Evolutionary conservation across 2,329 filamentous ascomycete genomes (phyloP).

Genomic region (Diaporthe capsici): DNA sequence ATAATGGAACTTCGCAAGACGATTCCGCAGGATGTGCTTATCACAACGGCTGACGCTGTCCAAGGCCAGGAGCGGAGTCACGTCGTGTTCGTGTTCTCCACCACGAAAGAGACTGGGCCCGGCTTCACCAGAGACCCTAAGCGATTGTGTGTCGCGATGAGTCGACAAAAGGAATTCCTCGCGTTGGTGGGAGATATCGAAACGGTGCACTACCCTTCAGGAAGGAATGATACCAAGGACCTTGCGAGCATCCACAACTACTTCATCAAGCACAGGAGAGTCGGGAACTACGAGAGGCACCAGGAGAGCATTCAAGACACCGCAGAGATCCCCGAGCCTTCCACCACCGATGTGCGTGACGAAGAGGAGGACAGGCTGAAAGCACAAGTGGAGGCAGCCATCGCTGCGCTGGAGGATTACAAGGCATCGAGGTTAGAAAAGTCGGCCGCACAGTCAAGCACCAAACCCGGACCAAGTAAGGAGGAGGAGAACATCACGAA

Average conservation of each 20-base stretch:
- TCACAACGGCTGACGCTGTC: not conserved
- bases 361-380: too few relatives aligned
- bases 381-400: fast-evolving
- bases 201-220: not conserved
- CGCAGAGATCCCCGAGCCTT: not conserved
- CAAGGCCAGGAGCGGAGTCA: not conserved
- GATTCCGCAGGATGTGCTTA: not conserved
- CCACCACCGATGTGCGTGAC: not conserved
- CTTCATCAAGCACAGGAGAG: not conserved
- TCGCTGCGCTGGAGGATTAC: too few relatives aligned
- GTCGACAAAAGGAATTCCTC: not conserved
- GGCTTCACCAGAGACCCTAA: not conserved
- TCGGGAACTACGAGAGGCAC: not conserved
- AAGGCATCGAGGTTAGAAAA: too few relatives aligned
- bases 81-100: not conserved
- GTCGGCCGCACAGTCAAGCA: too few relatives aligned
- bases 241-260: not conserved
- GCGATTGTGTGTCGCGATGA: not conserved
- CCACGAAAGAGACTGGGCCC: not conserved
- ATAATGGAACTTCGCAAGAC: not conserved
- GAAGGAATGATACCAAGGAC: not conserved
- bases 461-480: too few relatives aligned
- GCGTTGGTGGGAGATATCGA: not conserved
- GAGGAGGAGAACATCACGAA: too few relatives aligned
- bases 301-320: not conserved